Conservation (phyloP, 257 asterid genomes). For the Jaltomata sinuosa region DNA sequence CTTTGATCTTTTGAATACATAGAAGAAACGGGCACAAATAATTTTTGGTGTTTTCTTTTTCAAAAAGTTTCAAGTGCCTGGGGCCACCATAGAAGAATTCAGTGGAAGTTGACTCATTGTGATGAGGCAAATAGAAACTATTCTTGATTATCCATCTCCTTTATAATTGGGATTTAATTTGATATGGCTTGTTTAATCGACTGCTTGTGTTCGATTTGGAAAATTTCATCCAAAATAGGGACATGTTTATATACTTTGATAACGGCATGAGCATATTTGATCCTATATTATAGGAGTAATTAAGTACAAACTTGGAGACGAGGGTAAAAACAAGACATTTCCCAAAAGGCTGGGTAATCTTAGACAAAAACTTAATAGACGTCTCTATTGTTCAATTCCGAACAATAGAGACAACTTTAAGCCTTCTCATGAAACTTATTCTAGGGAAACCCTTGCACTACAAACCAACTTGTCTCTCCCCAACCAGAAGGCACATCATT, state of each 20-base stretch:
- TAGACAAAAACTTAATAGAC: too few species aligned
- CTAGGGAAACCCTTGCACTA: not conserved
- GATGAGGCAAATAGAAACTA: not conserved
- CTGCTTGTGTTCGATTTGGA: not conserved
- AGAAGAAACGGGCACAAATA: not conserved
- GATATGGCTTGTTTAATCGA: too few species aligned
- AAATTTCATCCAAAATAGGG: not conserved
- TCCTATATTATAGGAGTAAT: too few species aligned
- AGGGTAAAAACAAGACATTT: too few species aligned
- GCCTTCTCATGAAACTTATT: not conserved
- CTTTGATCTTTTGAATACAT: not conserved
- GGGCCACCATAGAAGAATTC: not conserved
- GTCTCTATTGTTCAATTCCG: too few species aligned
- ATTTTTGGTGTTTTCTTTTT: not conserved
- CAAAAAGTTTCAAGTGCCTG: not conserved
- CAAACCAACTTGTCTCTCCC: not conserved
- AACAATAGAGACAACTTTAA: too few species aligned
- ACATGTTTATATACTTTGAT: not conserved
- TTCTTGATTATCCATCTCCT: not conserved
- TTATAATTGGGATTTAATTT: too few species aligned
- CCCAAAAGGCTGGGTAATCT: too few species aligned
- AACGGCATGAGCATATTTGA: not conserved
- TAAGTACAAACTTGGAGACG: too few species aligned
- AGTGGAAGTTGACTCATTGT: not conserved
- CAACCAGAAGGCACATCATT: not conserved